Evolutionary conservation across 495 filamentous ascomycete species (phyloP).

Genomic region (Terfezia claveryi): DNA sequence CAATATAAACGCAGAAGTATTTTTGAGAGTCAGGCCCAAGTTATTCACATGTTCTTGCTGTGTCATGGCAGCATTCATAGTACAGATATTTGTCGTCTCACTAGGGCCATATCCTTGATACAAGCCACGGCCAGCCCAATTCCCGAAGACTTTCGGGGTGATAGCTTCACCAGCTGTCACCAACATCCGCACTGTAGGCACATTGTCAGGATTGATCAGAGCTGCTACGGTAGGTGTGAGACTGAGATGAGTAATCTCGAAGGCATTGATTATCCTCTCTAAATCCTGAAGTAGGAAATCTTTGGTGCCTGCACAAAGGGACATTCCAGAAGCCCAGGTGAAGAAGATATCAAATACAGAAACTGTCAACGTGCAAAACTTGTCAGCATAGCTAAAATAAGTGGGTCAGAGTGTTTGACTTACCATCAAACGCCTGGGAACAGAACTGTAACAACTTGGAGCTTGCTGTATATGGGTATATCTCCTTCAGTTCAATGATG

Average conservation of each 20-base stretch:
- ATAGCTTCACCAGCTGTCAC: constrained; percentile 51
- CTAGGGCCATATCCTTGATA: constrained; percentile 54
- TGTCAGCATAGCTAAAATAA: constrained; percentile 3
- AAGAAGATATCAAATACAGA: constrained; percentile 70
- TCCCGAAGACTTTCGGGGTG: constrained; percentile 37
- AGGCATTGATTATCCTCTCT: constrained; percentile 31
- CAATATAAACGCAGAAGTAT: constrained; percentile 50
- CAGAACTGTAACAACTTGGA: constrained; percentile 47
- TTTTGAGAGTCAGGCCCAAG: constrained; percentile 42
- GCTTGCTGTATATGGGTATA: constrained; percentile 31
- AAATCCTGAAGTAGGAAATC: constrained; percentile 43
- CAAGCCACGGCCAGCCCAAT: constrained; percentile 43
- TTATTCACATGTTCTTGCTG: constrained; percentile 29
- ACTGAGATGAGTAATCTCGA: constrained; percentile 50
- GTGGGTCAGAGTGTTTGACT: constrained; percentile 1
- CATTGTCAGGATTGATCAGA: constrained; percentile 35
- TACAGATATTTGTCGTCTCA: constrained; percentile 57
- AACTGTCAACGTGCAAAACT: constrained; percentile 19
- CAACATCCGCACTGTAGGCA: constrained; percentile 43
- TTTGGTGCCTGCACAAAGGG: constrained; percentile 44
- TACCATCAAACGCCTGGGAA: constrained; percentile 47
- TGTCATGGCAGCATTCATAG: constrained; percentile 29
- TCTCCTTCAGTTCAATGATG: constrained; percentile 31
- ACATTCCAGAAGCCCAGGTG: constrained; percentile 49
- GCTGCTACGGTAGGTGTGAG: constrained; percentile 59